These are phyloP conservation scores for Penicilliopsis zonata DNA, from an alignment of 495 filamentous ascomycete genomes.

Conservation along the genomic window DNA sequence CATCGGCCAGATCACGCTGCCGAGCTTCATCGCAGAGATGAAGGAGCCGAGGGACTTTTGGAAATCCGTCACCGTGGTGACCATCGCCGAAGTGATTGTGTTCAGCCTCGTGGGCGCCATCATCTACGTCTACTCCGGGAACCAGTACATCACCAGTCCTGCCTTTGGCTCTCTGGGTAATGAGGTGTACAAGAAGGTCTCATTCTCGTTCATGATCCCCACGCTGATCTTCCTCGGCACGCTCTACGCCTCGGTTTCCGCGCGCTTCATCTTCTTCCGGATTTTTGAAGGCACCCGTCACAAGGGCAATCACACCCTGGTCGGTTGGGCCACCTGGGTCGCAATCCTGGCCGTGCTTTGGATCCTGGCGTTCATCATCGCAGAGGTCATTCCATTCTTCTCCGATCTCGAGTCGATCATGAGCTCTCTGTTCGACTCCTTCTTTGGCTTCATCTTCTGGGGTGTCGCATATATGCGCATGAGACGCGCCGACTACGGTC, in stretches of 20 bases:
- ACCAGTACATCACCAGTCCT: conserved; percentile 68
- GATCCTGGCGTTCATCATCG: conserved; percentile 70
- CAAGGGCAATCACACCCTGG: conserved; percentile 63
- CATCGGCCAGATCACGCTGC: conserved; percentile 84
- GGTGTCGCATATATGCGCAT: conserved; percentile 78
- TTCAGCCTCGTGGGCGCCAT: conserved; percentile 67
- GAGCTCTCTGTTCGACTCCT: conserved; percentile 84
- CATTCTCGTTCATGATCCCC: conserved; percentile 88
- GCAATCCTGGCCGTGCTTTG: conserved; percentile 63
- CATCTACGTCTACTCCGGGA: conserved; percentile 72
- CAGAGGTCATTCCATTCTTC: conserved; percentile 87
- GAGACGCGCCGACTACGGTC: conserved; percentile 55
- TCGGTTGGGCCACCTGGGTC: conserved; percentile 69
- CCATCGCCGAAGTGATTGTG: conserved; percentile 70
- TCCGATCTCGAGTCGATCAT: conserved; percentile 70
- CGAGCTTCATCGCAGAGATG: conserved; percentile 90
- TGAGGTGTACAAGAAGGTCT: conserved; percentile 62
- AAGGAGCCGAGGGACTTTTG: conserved; percentile 75
- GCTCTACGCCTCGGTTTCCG: conserved; percentile 76
- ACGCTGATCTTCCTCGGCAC: conserved; percentile 84
- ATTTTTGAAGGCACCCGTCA: conserved; percentile 67
- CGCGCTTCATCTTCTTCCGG: conserved; percentile 79
- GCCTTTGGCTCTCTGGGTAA: conserved; percentile 72
- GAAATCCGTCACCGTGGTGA: conserved; percentile 79
- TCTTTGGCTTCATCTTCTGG: conserved; percentile 95